These are phyloP conservation scores for Drechslera avenae DNA, from an alignment of 2,329 filamentous ascomycete genomes.

Conservation along the genomic window DNA sequence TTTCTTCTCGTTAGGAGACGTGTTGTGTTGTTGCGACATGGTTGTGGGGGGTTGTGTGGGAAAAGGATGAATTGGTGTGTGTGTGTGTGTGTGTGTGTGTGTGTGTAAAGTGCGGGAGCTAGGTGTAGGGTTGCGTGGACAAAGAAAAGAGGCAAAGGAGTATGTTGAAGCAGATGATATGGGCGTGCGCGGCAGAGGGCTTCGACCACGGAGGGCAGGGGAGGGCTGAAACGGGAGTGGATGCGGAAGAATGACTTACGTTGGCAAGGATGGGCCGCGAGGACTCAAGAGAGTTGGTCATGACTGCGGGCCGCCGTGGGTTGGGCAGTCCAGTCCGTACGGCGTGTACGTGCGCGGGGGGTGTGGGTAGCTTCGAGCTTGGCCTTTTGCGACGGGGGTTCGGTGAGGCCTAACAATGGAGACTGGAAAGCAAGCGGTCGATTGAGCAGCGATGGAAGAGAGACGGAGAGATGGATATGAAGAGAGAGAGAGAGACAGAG, in stretches of 20 bases:
- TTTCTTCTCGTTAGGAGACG: slow-evolving; percentile 33
- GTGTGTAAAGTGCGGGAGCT: slow-evolving; percentile 1
- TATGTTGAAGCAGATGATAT: slow-evolving; percentile 2
- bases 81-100: slow-evolving; percentile 9
- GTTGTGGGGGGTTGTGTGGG: no score
- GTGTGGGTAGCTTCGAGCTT: background rate
- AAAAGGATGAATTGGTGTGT: background rate
- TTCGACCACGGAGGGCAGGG: slow-evolving; percentile 24
- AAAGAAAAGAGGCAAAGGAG: slow-evolving; percentile 5
- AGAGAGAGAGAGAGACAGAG: background rate
- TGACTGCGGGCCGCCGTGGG: slow-evolving; percentile 22
- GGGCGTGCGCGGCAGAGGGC: slow-evolving; percentile 12
- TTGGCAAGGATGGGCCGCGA: slow-evolving; percentile 49
- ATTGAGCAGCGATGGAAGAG: background rate
- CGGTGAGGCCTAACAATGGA: no score
- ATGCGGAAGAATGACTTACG: slow-evolving; percentile 42
- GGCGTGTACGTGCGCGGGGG: background rate
- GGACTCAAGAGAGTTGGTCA: slow-evolving; percentile 49
- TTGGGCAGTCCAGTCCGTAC: background rate
- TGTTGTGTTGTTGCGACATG: slow-evolving; percentile 21
- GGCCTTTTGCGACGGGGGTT: no score
- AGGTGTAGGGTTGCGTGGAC: slow-evolving; percentile 8
- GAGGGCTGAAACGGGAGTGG: slow-evolving; percentile 37
- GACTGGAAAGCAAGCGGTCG: background rate
- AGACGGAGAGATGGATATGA: background rate